Evolutionary conservation across 495 filamentous ascomycete genomes (phyloP).

Genomic region (Daldinia decipiens): DNA sequence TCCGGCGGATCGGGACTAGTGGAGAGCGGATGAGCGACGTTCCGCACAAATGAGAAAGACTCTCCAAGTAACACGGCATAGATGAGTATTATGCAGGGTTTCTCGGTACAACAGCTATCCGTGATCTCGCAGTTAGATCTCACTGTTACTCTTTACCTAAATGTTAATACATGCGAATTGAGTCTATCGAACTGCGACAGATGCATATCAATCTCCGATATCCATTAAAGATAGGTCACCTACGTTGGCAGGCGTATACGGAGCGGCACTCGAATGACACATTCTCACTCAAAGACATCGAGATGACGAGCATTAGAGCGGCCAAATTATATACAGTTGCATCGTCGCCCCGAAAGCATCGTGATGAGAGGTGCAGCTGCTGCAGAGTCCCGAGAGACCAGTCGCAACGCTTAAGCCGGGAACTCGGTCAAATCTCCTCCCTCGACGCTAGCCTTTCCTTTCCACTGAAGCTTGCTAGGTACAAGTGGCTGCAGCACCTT

Average conservation of each 20-base stretch:
- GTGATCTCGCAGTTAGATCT: slow-evolving; percentile 4
- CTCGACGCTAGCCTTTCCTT: slow-evolving; percentile 48
- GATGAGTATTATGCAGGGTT: slow-evolving; percentile 24
- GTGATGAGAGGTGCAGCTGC: background rate
- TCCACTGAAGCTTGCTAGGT: slow-evolving; percentile 56
- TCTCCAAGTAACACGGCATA: background rate
- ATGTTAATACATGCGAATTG: background rate
- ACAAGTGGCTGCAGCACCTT: slow-evolving; percentile 57
- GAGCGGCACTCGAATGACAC: background rate
- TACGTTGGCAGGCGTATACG: too few species aligned
- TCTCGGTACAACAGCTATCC: slow-evolving; percentile 26
- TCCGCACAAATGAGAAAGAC: slow-evolving; percentile 21
- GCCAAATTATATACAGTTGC: background rate
- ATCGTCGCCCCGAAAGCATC: background rate
- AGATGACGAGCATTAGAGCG: background rate
- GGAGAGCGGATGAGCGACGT: slow-evolving; percentile 22
- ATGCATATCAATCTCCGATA: background rate
- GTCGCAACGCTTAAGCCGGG: slow-evolving; percentile 6
- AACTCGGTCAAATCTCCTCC: slow-evolving; percentile 47
- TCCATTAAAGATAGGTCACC: too few species aligned
- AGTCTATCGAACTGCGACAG: background rate
- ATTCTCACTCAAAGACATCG: background rate
- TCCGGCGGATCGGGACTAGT: slow-evolving; percentile 31
- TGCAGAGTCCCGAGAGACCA: background rate
- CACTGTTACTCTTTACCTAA: too few species aligned